Evolutionary conservation across 2,329 filamentous ascomycete species (phyloP).

Genomic region (Trichoderma koningiopsis): DNA sequence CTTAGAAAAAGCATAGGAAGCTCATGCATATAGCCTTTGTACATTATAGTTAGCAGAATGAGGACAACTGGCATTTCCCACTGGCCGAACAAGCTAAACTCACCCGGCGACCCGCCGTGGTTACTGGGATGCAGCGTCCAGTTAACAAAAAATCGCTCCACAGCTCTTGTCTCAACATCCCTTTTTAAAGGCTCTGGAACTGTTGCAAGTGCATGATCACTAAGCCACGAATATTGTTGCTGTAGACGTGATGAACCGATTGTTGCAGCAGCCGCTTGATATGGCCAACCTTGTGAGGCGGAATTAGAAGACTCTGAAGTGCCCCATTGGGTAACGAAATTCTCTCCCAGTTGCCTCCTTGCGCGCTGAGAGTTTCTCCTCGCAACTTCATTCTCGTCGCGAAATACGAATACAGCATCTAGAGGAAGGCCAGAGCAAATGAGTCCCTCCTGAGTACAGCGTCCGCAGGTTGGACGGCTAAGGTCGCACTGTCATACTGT

Average conservation of each 20-base stretch:
- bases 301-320: not conserved
- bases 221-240: not conserved
- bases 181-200: not conserved
- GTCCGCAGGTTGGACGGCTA: not conserved
- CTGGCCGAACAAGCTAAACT: not conserved
- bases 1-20: not conserved
- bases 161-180: not conserved
- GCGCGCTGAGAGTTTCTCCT: not conserved
- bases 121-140: not conserved
- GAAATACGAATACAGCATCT: not conserved
- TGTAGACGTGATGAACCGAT: not conserved
- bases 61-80: not conserved
- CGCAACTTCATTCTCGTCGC: not conserved
- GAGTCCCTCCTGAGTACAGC: not conserved
- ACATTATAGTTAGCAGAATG: not conserved
- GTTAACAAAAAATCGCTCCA: not conserved
- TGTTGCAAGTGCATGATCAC: not conserved
- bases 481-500: not conserved
- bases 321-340: not conserved
- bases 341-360: not conserved
- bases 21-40: not conserved
- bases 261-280: not conserved
- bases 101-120: not conserved
- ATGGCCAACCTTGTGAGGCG: not conserved
- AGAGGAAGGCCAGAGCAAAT: not conserved